Percentiles rank a stretch among this genome's conserved stretches.
These are phyloP conservation scores for Salix suchowensis DNA, from an alignment of 345 rosid species.

Conservation along the genomic window DNA sequence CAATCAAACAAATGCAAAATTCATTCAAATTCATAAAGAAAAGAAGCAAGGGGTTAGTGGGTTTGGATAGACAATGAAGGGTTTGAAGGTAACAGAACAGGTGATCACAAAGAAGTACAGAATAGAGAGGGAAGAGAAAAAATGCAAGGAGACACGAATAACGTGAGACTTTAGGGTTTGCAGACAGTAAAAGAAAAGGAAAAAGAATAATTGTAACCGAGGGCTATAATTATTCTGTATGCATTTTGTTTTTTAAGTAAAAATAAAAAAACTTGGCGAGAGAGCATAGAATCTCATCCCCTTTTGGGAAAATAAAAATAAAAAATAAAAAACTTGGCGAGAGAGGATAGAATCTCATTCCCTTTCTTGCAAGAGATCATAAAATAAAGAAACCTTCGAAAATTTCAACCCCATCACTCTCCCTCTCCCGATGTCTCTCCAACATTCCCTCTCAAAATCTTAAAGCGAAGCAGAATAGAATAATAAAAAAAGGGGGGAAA, in stretches of 20 bases:
- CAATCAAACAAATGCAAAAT: too few relatives aligned
- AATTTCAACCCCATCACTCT: neutral
- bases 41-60: too few relatives aligned
- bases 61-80: neutral
- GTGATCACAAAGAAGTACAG: neutral
- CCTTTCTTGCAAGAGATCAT: constrained; percentile 21
- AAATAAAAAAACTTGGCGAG: constrained; percentile 28
- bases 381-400: neutral
- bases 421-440: neutral
- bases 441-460: neutral
- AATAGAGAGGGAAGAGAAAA: neutral
- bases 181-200: neutral
- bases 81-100: neutral
- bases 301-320: constrained; percentile 10
- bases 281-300: constrained; percentile 51
- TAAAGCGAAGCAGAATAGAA: neutral
- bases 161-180: neutral
- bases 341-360: constrained; percentile 55
- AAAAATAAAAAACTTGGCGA: constrained; percentile 28
- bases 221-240: neutral
- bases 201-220: neutral
- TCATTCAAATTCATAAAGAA: too few relatives aligned
- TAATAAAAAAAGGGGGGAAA: neutral
- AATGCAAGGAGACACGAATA: neutral
- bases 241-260: too few relatives aligned